Base-by-base conservation (phyloP, 2,329 filamentous ascomycete species). In the Chaetomium sp. region DNA sequence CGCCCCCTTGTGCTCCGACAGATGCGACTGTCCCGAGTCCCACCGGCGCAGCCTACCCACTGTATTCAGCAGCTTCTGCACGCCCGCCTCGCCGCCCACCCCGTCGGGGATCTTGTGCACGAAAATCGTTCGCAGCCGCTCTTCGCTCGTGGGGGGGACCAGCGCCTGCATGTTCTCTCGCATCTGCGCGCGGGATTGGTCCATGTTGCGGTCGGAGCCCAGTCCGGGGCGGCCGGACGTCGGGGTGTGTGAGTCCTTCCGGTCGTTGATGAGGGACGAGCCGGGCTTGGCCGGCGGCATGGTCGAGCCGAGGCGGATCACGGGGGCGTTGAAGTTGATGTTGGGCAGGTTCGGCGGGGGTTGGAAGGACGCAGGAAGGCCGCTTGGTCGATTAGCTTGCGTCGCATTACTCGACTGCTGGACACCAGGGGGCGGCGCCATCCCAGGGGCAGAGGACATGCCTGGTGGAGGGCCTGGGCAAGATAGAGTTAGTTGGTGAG, bases 291-390 rank as follows among this genome's bases (percentile, higher is more conserved):
- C 72, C 2, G 84, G 81, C 4, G 86, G 81, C 1, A 64, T 61
- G 33, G 59, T 61, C 10, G 91, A 92, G 43, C 92, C 94, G 46
- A 99, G 81, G 54, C 94, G 88, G 68, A 99, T 97, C 58, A 97
- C 91, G 55, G 92, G 91, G 38, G 94, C 94, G 67, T 89, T 95
- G 77, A 97, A 96, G 76, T 99, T 96, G 77, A 99, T 96, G 70
- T 95, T 95, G 51, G 92, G 91, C 80, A 96, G 89, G 69, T 94
- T 96, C 50, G 88, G 78, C 8, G 92, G 91, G 49, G 90, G 84
- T 76, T 95, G 89, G 73, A 96, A 96, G 71, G 85, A 89, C 57
- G 85, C 77, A 59, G 89, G 90, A 61, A 95, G 85, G 67, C 84
- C 85, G 71, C 82, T 88, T 70, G 88, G 88, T 77, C 88, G 85